These are phyloP conservation scores for Gaertneriomyces semiglobifer DNA, from an alignment of 192 early-diverging fungal genomes.

Conservation along the genomic window DNA sequence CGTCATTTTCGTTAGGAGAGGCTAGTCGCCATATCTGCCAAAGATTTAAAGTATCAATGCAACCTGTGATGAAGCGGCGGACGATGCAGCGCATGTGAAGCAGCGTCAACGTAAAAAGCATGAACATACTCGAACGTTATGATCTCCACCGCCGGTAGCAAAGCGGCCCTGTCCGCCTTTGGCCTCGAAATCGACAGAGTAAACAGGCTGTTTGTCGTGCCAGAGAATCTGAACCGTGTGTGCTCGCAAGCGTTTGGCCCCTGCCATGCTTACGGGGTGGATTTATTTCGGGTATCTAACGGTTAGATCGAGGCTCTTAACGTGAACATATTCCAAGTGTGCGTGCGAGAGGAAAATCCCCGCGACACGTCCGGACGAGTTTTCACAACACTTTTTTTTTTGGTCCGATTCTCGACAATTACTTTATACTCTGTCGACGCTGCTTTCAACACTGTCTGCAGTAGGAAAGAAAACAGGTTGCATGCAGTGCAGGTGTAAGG, in stretches of 20 bases:
- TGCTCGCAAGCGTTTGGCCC: conserved; percentile 45
- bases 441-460: too few species aligned
- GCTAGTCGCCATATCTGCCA: conserved; percentile 53
- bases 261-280: too few species aligned
- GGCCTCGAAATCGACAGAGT: conserved; percentile 86
- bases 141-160: conserved; percentile 88
- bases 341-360: too few species aligned
- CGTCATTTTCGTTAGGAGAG: conserved; percentile 18
- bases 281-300: too few species aligned
- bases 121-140: conserved; percentile 73
- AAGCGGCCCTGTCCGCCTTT: conserved; percentile 53
- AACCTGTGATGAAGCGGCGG: not conserved
- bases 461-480: too few species aligned
- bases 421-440: too few species aligned
- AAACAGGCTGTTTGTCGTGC: conserved; percentile 89
- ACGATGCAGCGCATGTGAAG: not conserved
- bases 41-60: not conserved
- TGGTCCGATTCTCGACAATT: too few species aligned
- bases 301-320: too few species aligned
- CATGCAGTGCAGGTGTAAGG: too few species aligned
- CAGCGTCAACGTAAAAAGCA: conserved; percentile 17
- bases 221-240: conserved; percentile 85
- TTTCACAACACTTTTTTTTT: too few species aligned
- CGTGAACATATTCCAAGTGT: too few species aligned
- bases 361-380: too few species aligned